Evolutionary conservation across 768 basidiomycete species (phyloP).

Genomic region (Hygrophorus pudorinus): DNA sequence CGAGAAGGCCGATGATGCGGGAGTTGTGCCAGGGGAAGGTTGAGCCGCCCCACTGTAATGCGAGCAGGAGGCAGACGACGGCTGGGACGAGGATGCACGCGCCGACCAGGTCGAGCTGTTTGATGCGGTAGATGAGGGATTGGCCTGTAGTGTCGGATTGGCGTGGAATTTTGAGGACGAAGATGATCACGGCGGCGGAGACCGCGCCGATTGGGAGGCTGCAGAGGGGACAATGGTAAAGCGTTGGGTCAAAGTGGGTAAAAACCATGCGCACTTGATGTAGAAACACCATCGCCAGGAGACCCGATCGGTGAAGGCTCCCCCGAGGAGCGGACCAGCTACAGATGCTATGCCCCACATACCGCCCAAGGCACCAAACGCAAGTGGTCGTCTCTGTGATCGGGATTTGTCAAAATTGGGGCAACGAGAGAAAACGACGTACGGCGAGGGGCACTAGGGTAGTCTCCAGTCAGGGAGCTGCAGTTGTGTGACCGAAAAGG

Average conservation of each 20-base stretch:
- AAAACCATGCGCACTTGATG: constrained; percentile 8
- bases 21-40: constrained; percentile 32
- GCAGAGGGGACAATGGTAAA: constrained; percentile 5
- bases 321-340: constrained; percentile 23
- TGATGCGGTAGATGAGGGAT: constrained; percentile 7
- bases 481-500: constrained; percentile 14
- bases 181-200: constrained; percentile 11
- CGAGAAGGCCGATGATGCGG: constrained; percentile 19
- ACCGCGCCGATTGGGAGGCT: constrained; percentile 11
- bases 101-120: constrained; percentile 30
- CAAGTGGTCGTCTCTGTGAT: constrained; percentile 11
- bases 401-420: neutral
- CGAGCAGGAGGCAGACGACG: constrained; percentile 29
- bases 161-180: constrained; percentile 9
- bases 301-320: constrained; percentile 22
- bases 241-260: neutral
- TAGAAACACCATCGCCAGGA: constrained; percentile 21
- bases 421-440: constrained; percentile 3
- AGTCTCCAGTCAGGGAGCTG: constrained; percentile 12
- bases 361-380: constrained; percentile 14
- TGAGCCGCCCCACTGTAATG: constrained; percentile 40
- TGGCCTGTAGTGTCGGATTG: constrained; percentile 2
- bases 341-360: constrained; percentile 28
- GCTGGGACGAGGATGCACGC: constrained; percentile 24
- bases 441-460: constrained; percentile 12